Base-by-base conservation (phyloP, 768 basidiomycete genomes). In the Glaciozyma martinii region DNA sequence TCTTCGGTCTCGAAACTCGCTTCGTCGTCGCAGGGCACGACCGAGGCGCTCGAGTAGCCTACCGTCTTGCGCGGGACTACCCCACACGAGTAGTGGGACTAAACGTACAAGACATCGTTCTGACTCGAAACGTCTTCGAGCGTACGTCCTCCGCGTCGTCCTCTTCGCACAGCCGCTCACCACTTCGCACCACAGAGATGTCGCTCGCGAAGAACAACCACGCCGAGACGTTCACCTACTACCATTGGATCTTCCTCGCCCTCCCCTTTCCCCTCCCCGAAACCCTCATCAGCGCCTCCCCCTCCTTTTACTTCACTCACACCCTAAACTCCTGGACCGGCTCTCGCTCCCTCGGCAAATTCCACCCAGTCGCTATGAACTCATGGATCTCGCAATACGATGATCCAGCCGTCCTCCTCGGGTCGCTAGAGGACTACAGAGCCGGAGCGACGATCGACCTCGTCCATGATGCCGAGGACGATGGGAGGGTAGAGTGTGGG, bases 31-130 rank as follows among this genome's bases (percentile, higher is more conserved):
- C 75, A 1, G 74, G 63, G 0, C 75, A 77, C 61, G 76, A 77
- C 61, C 67, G 76, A 33, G 75, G 76, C 16, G 75, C 73, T 0
- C 61, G 76, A 44, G 75, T 77, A 3, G 67, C 74, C 3, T 76
- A 77, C 65, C 68, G 76, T 5, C 58, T 77, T 23, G 74, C 72
- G 13, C 56, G 75, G 7, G 76, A 77, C 59, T 61, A 71, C 29
- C 73, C 75, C 1, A 55, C 66, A 8, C 63, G 60, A 2, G 71
- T 77, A 23, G 60, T 66, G 46, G 67, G 66, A 37, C 49, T 76
- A 57, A 70, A 73, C 63, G 29, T 75, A 33, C 68, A 76, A 47
- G 76, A 77, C 67, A 77, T 77, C 23, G 74, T 72, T 18, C 76
- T 75, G 1, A 77, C 76, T 23, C 43, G 74, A 23, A 71, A 61